Percentiles rank a stretch among this genome's conserved stretches.
phyloP scores from a whole-genome alignment of 495 filamentous ascomycete species.

The Amorphotheca resinae region DNA sequence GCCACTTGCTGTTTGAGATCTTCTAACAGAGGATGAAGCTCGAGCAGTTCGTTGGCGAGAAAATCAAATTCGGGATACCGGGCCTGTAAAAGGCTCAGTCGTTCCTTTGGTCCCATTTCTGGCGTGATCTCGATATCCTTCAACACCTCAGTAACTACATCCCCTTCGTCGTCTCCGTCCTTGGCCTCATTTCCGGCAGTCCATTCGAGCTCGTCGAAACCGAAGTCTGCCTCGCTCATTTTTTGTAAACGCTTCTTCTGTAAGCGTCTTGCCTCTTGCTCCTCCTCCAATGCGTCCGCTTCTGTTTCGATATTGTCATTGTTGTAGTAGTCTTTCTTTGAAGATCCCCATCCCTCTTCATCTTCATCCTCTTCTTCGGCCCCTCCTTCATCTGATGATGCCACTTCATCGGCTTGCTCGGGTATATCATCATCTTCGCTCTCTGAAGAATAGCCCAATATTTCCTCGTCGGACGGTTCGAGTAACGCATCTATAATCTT shows the following conservation, averaged over 20 bases:
- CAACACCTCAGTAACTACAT: conserved; percentile 67
- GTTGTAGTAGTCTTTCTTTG: conserved; percentile 84
- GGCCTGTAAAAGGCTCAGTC: conserved; percentile 58
- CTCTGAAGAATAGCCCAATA: conserved; percentile 52
- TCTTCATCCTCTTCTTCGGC: conserved; percentile 57
- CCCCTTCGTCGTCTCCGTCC: conserved; percentile 32
- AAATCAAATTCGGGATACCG: conserved; percentile 88
- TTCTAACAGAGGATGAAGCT: conserved; percentile 52
- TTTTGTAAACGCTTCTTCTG: conserved; percentile 80
- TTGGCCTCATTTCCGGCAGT: conserved; percentile 25
- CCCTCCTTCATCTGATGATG: conserved; percentile 24
- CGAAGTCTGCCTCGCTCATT: conserved; percentile 83
- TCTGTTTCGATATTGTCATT: conserved; percentile 84
- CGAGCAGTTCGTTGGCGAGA: conserved; percentile 65
- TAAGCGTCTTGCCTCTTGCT: conserved; percentile 71
- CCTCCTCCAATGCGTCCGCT: conserved; percentile 83
- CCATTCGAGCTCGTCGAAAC: conserved; percentile 86
- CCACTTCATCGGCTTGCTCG: conserved; percentile 24
- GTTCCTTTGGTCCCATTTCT: conserved; percentile 64
- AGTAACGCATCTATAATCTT: conserved; percentile 30
- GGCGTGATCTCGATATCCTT: conserved; percentile 71
- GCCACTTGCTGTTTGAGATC: conserved; percentile 38
- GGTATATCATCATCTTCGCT: conserved; percentile 36
- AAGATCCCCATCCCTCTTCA: conserved; percentile 64
- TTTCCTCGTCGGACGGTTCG: conserved; percentile 79